Evolutionary conservation across 2,329 filamentous ascomycete genomes (phyloP).

Genomic region (Penicillium sp.): DNA sequence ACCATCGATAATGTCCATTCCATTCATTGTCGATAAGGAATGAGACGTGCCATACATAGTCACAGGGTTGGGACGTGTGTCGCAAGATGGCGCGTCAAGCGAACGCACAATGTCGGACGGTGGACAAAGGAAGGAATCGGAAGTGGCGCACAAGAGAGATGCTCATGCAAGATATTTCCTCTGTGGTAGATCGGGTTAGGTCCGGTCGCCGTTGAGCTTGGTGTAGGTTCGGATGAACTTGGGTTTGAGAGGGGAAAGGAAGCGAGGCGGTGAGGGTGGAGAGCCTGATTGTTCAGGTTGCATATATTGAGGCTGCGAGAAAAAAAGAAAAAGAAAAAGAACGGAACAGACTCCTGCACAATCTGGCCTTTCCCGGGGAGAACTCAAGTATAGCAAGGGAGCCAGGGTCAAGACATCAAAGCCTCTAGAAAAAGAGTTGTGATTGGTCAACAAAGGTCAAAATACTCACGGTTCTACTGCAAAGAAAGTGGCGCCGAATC

Average conservation of each 20-base stretch:
- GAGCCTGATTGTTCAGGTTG: conserved; percentile 7
- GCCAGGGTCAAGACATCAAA: conserved; percentile 1
- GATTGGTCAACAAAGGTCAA: conserved; percentile 21
- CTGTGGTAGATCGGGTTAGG: conserved; percentile 27
- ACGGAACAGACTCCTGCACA: neutral
- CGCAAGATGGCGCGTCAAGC: conserved; percentile 36
- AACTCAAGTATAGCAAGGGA: neutral
- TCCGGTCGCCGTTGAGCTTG: conserved; percentile 15
- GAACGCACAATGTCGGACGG: conserved; percentile 25
- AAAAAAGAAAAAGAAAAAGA: neutral
- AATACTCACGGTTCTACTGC: conserved; percentile 10
- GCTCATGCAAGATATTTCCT: conserved; percentile 29
- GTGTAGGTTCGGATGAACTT: conserved; percentile 23
- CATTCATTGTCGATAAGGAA: conserved; percentile 65
- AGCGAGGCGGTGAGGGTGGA: conserved; percentile 25
- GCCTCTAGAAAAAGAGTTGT: conserved; percentile 10
- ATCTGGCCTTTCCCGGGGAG: neutral
- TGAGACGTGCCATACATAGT: conserved; percentile 51
- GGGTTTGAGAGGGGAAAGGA: conserved; percentile 26
- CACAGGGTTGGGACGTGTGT: conserved; percentile 30
- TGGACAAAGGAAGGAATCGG: conserved; percentile 14
- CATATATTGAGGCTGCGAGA: neutral
- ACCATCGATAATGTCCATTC: conserved; percentile 64
- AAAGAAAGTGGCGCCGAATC: conserved; percentile 10
- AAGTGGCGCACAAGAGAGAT: conserved; percentile 25